phyloP scores from a whole-genome alignment of 1,284 basidiomycete species.

The Vanrija pseudolonga region DNA sequence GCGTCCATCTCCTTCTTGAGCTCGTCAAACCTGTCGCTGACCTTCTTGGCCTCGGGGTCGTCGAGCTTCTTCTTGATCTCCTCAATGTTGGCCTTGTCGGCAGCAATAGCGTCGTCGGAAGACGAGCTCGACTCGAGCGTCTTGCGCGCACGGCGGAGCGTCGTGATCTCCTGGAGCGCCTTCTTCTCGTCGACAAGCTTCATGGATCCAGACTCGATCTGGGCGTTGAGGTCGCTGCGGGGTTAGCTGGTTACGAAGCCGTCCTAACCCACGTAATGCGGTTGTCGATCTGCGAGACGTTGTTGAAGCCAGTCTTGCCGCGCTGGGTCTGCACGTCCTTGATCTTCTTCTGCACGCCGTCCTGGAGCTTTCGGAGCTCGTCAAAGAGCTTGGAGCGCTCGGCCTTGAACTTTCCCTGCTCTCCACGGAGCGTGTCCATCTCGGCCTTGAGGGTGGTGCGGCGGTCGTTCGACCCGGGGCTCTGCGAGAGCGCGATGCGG shows the following conservation, averaged over 20 bases:
- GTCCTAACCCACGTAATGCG: slow-evolving; percentile 66
- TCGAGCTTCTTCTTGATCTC: slow-evolving; percentile 80
- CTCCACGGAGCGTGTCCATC: slow-evolving; percentile 71
- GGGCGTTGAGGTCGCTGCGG: slow-evolving; percentile 60
- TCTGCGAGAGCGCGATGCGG: slow-evolving; percentile 65
- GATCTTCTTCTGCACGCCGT: slow-evolving; percentile 78
- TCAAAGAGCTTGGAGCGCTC: slow-evolving; percentile 70
- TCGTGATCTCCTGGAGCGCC: slow-evolving; percentile 81
- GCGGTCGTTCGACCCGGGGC: slow-evolving; percentile 56
- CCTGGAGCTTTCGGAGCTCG: slow-evolving; percentile 78
- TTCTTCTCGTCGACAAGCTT: slow-evolving; percentile 96
- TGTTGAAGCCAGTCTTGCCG: slow-evolving; percentile 78
- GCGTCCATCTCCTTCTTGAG: slow-evolving; percentile 84
- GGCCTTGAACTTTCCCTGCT: slow-evolving; percentile 76
- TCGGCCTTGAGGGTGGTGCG: slow-evolving; percentile 73
- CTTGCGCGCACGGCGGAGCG: slow-evolving; percentile 65
- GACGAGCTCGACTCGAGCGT: slow-evolving; percentile 80
- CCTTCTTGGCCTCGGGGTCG: slow-evolving; percentile 82
- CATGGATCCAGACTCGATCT: slow-evolving; percentile 87
- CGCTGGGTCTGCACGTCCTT: slow-evolving; percentile 84
- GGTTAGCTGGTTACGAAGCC: no score
- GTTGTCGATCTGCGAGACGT: slow-evolving; percentile 79
- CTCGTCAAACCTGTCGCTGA: slow-evolving; percentile 74
- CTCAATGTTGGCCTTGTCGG: slow-evolving; percentile 71
- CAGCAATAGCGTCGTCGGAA: slow-evolving; percentile 76